Conservation (phyloP, 2,329 filamentous ascomycete genomes). For the Colletotrichum lini region DNA sequence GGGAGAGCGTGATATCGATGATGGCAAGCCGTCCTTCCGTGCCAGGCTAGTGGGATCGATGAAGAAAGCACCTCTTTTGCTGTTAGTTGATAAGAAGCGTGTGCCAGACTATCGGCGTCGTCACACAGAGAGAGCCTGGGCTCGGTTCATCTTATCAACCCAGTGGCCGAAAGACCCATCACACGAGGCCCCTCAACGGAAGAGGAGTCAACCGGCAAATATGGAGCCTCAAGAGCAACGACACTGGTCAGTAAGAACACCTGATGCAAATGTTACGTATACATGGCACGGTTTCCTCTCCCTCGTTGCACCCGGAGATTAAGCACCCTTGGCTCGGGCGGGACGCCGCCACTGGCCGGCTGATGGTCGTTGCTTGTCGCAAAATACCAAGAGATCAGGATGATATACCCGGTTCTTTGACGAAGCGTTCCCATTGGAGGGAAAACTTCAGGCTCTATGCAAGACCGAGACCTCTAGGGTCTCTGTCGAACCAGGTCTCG, state of each 20-base stretch:
- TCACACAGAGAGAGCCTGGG: neutral
- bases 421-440: slow-evolving; percentile 27
- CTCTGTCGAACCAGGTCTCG: slow-evolving; percentile 27
- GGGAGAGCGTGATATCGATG: neutral
- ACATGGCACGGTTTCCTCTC: neutral
- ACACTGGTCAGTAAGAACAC: slow-evolving; percentile 3
- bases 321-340: neutral
- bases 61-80: neutral
- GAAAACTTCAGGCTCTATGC: slow-evolving; percentile 36
- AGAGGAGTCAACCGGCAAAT: neutral
- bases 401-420: neutral
- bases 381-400: slow-evolving; percentile 19
- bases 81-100: neutral
- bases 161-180: neutral
- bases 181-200: slow-evolving; percentile 2
- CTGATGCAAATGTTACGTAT: slow-evolving; percentile 1
- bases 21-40: neutral
- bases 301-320: slow-evolving; percentile 13
- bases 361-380: slow-evolving; percentile 18
- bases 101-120: neutral
- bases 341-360: neutral
- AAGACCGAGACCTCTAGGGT: neutral
- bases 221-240: neutral
- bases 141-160: slow-evolving; percentile 28
- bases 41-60: neutral